Evolutionary conservation across 2,329 filamentous ascomycete species (phyloP).

Genomic region (Zymoseptoria brevis): DNA sequence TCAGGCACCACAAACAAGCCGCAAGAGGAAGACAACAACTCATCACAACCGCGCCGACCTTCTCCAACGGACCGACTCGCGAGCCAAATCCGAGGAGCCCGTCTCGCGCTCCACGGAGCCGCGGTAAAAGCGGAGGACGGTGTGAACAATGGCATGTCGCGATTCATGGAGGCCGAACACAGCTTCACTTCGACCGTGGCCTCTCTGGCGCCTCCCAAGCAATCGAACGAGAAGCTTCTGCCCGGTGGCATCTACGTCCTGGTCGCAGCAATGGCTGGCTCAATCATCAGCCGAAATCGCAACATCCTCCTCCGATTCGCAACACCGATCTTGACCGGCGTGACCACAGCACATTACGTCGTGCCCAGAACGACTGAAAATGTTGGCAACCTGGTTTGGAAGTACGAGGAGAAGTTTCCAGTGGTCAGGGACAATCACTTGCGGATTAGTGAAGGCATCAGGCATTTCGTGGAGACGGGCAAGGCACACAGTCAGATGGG

Average conservation of each 20-base stretch:
- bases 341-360: slow-evolving; percentile 75
- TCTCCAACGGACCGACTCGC: slow-evolving; percentile 88
- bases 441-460: slow-evolving; percentile 58
- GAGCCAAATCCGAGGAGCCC: slow-evolving; percentile 67
- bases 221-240: slow-evolving; percentile 80
- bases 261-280: slow-evolving; percentile 89
- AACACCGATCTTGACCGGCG: slow-evolving; percentile 69
- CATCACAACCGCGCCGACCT: slow-evolving; percentile 37
- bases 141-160: slow-evolving; percentile 74
- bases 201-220: slow-evolving; percentile 74
- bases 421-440: slow-evolving; percentile 75
- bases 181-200: slow-evolving; percentile 85
- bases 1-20: slow-evolving; percentile 28
- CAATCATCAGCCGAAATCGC: slow-evolving; percentile 81
- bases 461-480: slow-evolving; percentile 64
- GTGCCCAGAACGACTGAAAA: slow-evolving; percentile 87
- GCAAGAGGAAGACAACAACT: slow-evolving; percentile 20
- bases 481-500: slow-evolving; percentile 65
- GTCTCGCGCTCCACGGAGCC: slow-evolving; percentile 71
- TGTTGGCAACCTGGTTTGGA: slow-evolving; percentile 77
- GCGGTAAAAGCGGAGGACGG: slow-evolving; percentile 68
- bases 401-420: slow-evolving; percentile 84
- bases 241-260: slow-evolving; percentile 87
- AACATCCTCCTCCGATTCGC: slow-evolving; percentile 72
- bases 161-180: slow-evolving; percentile 75